Evolutionary conservation across 163 green algal genomes (phyloP), one percentile per base, ranked within the genome.

Genomic region (Chloromonas sp.): DNA sequence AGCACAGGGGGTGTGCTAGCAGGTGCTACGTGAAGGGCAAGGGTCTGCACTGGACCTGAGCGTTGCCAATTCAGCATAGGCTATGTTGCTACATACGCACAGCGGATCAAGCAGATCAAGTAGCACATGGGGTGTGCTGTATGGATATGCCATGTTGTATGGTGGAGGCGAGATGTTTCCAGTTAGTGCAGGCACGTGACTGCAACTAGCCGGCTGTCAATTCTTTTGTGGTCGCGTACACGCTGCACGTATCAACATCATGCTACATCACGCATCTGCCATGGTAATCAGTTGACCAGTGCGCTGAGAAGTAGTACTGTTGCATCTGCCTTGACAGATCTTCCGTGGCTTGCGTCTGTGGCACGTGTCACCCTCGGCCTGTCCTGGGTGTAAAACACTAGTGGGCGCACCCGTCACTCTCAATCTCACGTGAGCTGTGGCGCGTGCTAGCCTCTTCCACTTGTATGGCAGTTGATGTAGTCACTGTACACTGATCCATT

Each of bases 321-420:
- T 78, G 13, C n/a, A 58, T 14, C 1, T 59, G 1, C 60, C 89
- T 86, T 11, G 89, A 2, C 81, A 92, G 81, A 82, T 95, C 57
- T 95, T 93, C 81, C 87, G 92, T 0, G 89, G 81, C 2, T 86
- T 97, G 85, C 85, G 94, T 15, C 85, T 95, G 57, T 96, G 93
- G 93, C 94, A 96, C 87, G 92, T 89, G 82, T 94, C 87, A 0
- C 91, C 93, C 70, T 92, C 88, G 36, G 84, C 90, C 60, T 95
- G 93, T 87, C 85, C 86, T 3, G 70, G 80, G 0, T 96, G 93
- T 83, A 84, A 84, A 60, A 74, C 87, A 14, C 78, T 78, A 36
- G 84, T 93, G 57, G 88, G 88, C 61, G 66, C 66, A 11, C 66
- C 66, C 66, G 66, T 74, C 66, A 11, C 36, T 36, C 36, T 36